Evolutionary conservation across 331 rosid genomes (phyloP).

Genomic region (Quercus phellos): DNA sequence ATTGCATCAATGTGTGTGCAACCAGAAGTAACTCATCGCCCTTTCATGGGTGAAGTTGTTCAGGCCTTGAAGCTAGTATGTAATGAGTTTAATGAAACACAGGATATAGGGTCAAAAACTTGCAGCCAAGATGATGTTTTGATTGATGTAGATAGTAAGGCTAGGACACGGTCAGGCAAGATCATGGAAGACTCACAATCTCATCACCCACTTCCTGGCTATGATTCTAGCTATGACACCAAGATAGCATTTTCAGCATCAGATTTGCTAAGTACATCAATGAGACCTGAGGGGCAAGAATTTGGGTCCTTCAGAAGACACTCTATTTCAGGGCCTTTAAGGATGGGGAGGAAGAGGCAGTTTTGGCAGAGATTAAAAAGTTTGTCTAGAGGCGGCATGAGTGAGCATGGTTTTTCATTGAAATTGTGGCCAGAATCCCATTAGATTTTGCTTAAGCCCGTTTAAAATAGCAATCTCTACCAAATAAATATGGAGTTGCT

Average conservation of each 20-base stretch:
- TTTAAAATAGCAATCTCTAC: neutral
- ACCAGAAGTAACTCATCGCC: constrained; percentile 89
- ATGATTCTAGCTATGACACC: constrained; percentile 33
- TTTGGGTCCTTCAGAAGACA: constrained; percentile 62
- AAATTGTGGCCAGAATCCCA: constrained; percentile 46
- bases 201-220: constrained; percentile 20
- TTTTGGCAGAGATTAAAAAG: constrained; percentile 67
- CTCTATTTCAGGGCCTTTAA: constrained; percentile 65
- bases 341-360: constrained; percentile 41
- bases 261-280: constrained; percentile 39
- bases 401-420: constrained; percentile 67
- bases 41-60: constrained; percentile 99
- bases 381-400: constrained; percentile 68
- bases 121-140: constrained; percentile 40
- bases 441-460: constrained; percentile 22
- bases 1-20: constrained; percentile 98
- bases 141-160: constrained; percentile 20
- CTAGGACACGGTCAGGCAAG: constrained; percentile 30
- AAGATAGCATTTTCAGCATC: constrained; percentile 44
- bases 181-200: constrained; percentile 19
- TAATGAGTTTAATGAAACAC: constrained; percentile 63
- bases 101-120: constrained; percentile 34
- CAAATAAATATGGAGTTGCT: constrained; percentile 5
- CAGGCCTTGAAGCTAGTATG: constrained; percentile 95
- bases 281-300: constrained; percentile 43